Percentiles rank a stretch among this genome's conserved stretches.
These are phyloP conservation scores for Pestalotiopsis sp. DNA, from an alignment of 2,329 filamentous ascomycete genomes.

Conservation along the genomic window DNA sequence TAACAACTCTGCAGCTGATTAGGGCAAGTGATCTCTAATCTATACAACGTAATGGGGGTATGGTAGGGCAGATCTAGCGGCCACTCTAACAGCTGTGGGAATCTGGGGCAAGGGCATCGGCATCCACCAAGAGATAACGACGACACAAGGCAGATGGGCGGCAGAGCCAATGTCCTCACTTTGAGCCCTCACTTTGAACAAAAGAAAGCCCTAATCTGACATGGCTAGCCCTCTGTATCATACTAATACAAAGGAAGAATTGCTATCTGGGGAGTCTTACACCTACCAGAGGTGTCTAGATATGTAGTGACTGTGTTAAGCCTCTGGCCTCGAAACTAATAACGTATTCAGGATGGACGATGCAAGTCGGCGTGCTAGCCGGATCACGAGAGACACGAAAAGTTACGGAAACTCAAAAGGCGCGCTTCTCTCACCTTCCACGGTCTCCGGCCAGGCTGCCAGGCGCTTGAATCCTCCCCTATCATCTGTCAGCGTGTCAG, in stretches of 20 bases:
- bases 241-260: background rate
- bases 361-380: background rate
- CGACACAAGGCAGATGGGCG: background rate
- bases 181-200: background rate
- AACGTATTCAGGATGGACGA: background rate
- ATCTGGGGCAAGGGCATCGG: background rate
- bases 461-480: background rate
- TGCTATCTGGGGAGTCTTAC: background rate
- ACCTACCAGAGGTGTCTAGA: background rate
- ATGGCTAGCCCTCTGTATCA: background rate
- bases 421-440: conserved; percentile 5
- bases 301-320: background rate
- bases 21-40: background rate
- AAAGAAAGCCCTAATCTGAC: background rate
- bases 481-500: background rate
- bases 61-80: background rate
- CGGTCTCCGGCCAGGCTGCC: background rate
- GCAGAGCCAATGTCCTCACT: background rate
- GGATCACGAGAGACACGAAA: background rate
- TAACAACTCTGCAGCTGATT: background rate
- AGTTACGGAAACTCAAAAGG: background rate
- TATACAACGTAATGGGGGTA: background rate
- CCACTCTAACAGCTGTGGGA: background rate
- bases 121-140: background rate
- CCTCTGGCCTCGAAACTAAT: background rate